Conservation (phyloP, 2,329 filamentous ascomycete species). For the Chaetothyriales sp. region DNA sequence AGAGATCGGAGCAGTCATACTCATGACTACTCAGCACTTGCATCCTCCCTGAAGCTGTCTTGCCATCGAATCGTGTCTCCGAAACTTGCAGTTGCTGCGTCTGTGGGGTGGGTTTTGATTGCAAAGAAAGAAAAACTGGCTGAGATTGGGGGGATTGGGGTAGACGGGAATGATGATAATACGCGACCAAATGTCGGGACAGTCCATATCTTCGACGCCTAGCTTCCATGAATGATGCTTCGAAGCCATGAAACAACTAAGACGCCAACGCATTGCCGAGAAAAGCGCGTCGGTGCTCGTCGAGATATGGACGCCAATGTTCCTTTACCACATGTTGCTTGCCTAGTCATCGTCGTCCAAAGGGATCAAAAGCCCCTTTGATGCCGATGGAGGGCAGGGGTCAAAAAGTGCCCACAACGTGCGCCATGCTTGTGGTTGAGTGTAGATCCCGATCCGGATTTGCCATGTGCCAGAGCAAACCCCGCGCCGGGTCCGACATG, state of each 20-base stretch:
- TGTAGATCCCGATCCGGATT: conserved; percentile 14
- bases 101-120: conserved; percentile 4
- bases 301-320: background rate
- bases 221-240: background rate
- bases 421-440: background rate
- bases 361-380: background rate
- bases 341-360: background rate
- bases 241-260: background rate
- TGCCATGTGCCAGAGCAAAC: conserved; percentile 20
- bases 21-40: conserved; percentile 3
- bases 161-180: conserved; percentile 8
- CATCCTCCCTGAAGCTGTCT: background rate
- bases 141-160: conserved; percentile 7
- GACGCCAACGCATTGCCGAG: background rate
- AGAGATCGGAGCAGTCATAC: conserved; percentile 1
- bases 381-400: background rate
- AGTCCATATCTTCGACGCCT: background rate
- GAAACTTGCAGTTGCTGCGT: conserved; percentile 3
- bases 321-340: background rate
- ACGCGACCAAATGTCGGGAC: background rate
- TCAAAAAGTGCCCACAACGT: background rate
- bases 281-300: background rate
- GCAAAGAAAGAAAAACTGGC: conserved; percentile 14
- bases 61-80: conserved; percentile 1
- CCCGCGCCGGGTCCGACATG: conserved; percentile 19